phyloP scores from a whole-genome alignment of 2,329 filamentous ascomycete genomes.

The Penicillium sp. region DNA sequence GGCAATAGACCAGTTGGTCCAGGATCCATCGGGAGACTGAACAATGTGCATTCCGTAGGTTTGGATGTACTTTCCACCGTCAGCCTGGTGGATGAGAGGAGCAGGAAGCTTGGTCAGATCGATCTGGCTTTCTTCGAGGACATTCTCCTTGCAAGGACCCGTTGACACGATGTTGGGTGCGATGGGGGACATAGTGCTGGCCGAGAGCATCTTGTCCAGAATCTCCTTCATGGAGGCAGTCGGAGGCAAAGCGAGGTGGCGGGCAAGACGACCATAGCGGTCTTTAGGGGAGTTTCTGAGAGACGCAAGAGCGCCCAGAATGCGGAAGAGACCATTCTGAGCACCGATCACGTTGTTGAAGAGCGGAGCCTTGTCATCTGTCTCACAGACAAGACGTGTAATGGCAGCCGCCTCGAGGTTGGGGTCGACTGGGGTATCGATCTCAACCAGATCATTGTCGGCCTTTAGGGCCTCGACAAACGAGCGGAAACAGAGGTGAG shows the following conservation, averaged over 20 bases:
- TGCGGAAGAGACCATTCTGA: constrained; percentile 46
- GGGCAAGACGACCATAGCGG: constrained; percentile 38
- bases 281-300: too few relatives aligned
- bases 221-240: constrained; percentile 41
- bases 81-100: too few relatives aligned
- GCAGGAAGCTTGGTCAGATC: too few relatives aligned
- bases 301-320: too few relatives aligned
- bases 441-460: constrained; percentile 48
- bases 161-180: too few relatives aligned
- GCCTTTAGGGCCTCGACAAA: constrained; percentile 46
- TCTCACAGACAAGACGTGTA: constrained; percentile 47
- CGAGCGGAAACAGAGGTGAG: constrained; percentile 44
- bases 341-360: constrained; percentile 53
- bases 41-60: too few relatives aligned
- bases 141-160: too few relatives aligned
- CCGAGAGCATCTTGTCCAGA: constrained; percentile 43
- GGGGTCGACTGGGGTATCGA: constrained; percentile 42
- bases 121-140: too few relatives aligned
- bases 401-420: constrained; percentile 51
- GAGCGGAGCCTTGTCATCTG: constrained; percentile 48
- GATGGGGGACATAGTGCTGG: constrained; percentile 22
- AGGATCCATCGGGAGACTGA: too few relatives aligned
- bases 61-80: too few relatives aligned
- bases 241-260: constrained; percentile 43
- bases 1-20: too few relatives aligned